phyloP scores from a whole-genome alignment of 495 filamentous ascomycete genomes.

The Aspergillus affinis region DNA sequence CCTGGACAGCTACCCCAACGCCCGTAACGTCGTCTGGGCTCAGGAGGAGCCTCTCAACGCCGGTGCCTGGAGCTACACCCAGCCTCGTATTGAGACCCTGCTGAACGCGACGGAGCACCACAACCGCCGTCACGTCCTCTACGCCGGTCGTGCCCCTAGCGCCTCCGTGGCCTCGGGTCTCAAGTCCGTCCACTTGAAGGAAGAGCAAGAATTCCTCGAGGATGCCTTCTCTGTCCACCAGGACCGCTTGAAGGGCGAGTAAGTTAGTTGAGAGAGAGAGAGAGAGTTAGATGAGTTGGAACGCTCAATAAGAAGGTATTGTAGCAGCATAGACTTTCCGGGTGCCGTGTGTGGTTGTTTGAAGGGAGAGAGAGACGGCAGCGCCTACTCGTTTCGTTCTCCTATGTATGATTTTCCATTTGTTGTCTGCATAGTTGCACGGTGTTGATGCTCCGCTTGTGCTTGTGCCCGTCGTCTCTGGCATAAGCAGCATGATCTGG shows the following conservation, averaged over 20 bases:
- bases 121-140: constrained; percentile 91
- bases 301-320: constrained; percentile 10
- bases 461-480: constrained; percentile 22
- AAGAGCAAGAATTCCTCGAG: constrained; percentile 87
- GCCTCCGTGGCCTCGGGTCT: constrained; percentile 90
- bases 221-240: constrained; percentile 65
- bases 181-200: constrained; percentile 85
- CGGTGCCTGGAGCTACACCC: constrained; percentile 90
- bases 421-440: constrained; percentile 23
- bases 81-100: constrained; percentile 94
- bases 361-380: constrained; percentile 25
- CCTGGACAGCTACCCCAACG: constrained; percentile 92
- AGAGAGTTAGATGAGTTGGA: background rate
- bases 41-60: constrained; percentile 98
- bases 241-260: constrained; percentile 58
- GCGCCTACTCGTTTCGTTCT: constrained; percentile 29
- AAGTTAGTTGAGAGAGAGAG: constrained; percentile 16
- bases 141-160: constrained; percentile 87
- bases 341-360: constrained; percentile 32
- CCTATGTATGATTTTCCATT: constrained; percentile 34
- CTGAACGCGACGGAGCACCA: constrained; percentile 89
- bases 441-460: constrained; percentile 31
- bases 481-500: constrained; percentile 18
- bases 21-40: constrained; percentile 91
- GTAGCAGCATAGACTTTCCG: constrained; percentile 13